phyloP scores from a whole-genome alignment of 176 grass and related monocot genomes.

The Eleusine indica region DNA sequence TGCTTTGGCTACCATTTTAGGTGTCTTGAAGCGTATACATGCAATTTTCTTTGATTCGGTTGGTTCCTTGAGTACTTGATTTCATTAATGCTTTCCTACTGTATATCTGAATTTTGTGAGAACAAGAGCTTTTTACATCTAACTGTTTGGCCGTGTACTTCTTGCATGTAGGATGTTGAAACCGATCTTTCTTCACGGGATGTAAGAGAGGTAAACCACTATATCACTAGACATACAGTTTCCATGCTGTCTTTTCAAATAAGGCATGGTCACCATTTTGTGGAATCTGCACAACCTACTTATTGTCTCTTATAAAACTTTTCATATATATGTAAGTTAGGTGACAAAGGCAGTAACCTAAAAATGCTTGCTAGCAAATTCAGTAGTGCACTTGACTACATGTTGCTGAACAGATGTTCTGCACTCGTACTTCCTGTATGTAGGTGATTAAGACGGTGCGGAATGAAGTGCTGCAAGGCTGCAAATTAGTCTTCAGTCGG shows the following conservation, averaged over 20 bases:
- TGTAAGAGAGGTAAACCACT: constrained; percentile 64
- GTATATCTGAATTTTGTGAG: not conserved
- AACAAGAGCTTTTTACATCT: not conserved
- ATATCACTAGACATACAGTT: too few relatives aligned
- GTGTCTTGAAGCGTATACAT: constrained; percentile 75
- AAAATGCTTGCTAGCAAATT: not conserved
- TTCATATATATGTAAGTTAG: not conserved
- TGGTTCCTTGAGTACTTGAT: constrained; percentile 33
- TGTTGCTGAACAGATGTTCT: not conserved
- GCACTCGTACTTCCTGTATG: constrained; percentile 9
- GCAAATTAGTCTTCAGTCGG: constrained; percentile 82
- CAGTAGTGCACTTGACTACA: not conserved
- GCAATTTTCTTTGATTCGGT: constrained; percentile 83
- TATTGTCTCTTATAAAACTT: not conserved
- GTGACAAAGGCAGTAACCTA: not conserved
- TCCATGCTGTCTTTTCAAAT: too few relatives aligned
- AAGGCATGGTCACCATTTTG: not conserved
- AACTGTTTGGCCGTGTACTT: constrained; percentile 4
- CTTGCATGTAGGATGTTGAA: constrained; percentile 52
- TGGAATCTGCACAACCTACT: constrained; percentile 7
- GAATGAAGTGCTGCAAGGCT: constrained; percentile 64
- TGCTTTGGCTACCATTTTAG: constrained; percentile 72
- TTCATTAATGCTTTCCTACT: not conserved
- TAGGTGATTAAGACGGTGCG: constrained; percentile 71
- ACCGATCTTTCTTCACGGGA: constrained; percentile 57